These are phyloP conservation scores for Taxillus chinensis DNA, from an alignment of 164 flowering plant species.

Conservation along the genomic window DNA sequence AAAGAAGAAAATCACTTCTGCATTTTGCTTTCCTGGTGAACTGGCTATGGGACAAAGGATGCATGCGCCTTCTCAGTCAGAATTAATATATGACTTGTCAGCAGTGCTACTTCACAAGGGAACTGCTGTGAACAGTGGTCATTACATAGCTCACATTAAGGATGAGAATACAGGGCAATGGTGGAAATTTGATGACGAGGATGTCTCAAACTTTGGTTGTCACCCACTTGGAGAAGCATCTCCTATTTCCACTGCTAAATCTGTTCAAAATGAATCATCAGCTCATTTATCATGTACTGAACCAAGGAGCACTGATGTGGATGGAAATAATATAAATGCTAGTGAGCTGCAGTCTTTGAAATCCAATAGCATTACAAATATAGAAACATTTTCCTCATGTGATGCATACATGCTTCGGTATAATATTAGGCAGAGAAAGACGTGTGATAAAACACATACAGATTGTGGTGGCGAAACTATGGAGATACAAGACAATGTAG, in stretches of 20 bases:
- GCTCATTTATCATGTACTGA: slow-evolving; percentile 18
- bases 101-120: slow-evolving; percentile 94
- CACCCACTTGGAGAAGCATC: slow-evolving; percentile 79
- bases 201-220: slow-evolving; percentile 63
- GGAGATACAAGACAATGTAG: slow-evolving; percentile 16
- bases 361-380: slow-evolving; percentile 12
- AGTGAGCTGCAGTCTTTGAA: slow-evolving; percentile 22
- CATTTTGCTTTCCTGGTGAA: slow-evolving; percentile 68
- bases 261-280: slow-evolving; percentile 20
- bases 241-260: slow-evolving; percentile 33
- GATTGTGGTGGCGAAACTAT: slow-evolving; percentile 8
- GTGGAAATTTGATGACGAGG: slow-evolving; percentile 99
- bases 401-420: slow-evolving; percentile 99
- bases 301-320: slow-evolving; percentile 11
- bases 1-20: slow-evolving; percentile 80
- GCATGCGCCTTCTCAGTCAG: slow-evolving; percentile 36
- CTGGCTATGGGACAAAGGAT: slow-evolving; percentile 63
- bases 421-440: slow-evolving; percentile 24
- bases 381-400: slow-evolving; percentile 56
- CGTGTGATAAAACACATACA: slow-evolving; percentile 5
- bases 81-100: slow-evolving; percentile 62
- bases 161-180: slow-evolving; percentile 72
- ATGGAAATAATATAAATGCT: slow-evolving; percentile 26
- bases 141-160: slow-evolving; percentile 85
- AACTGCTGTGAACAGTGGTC: slow-evolving; percentile 89